Evolutionary conservation across 1,139 yeast genomes (phyloP).

Genomic region (Geotrichum restrictum): DNA sequence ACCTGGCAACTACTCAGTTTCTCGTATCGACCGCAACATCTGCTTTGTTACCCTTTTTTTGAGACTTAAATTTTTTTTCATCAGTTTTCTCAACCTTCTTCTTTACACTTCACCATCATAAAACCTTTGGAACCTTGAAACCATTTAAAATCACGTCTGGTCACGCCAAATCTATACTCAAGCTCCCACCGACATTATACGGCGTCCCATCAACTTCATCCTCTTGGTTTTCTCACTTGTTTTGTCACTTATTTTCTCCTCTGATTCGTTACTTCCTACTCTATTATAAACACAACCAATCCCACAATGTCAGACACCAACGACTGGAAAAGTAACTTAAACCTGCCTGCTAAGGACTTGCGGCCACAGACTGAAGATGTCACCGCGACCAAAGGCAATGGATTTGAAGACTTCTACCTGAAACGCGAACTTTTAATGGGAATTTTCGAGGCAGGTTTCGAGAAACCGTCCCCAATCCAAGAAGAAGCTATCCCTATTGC

Average conservation of each 20-base stretch:
- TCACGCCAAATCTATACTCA: no score
- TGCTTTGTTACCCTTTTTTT: background rate
- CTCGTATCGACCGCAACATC: no score
- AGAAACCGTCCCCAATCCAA: slow-evolving; percentile 96
- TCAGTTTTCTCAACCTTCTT: no score
- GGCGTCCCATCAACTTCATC: background rate
- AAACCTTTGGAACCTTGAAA: no score
- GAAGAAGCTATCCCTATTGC: slow-evolving; percentile 97
- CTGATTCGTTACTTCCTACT: background rate
- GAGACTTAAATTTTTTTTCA: no score
- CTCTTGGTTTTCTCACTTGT: no score
- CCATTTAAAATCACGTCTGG: no score
- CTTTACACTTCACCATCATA: no score
- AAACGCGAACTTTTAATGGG: slow-evolving; percentile 96
- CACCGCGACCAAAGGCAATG: slow-evolving; percentile 80
- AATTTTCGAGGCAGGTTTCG: slow-evolving; percentile 97
- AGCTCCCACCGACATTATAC: no score
- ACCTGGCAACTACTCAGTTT: no score
- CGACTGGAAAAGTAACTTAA: slow-evolving; percentile 71
- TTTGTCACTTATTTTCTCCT: background rate
- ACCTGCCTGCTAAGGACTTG: slow-evolving; percentile 75
- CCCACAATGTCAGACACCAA: slow-evolving; percentile 19
- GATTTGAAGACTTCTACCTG: slow-evolving; percentile 87
- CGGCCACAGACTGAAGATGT: slow-evolving; percentile 98
- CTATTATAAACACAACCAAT: background rate